These are phyloP conservation scores for Kluyveromyces lactis DNA, from an alignment of 805 yeast genomes.

Conservation along the genomic window DNA sequence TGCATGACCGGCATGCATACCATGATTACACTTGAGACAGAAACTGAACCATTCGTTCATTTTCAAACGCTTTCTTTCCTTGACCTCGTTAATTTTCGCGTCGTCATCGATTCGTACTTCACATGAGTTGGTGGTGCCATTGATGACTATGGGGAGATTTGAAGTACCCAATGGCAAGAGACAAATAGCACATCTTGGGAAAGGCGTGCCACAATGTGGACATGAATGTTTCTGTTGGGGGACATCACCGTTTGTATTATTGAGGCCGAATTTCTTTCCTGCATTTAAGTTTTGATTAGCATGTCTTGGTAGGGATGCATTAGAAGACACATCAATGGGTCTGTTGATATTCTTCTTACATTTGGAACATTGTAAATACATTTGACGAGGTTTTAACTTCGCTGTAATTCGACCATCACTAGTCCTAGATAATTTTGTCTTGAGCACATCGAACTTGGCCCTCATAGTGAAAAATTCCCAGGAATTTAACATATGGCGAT, in stretches of 20 bases:
- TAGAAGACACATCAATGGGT: constrained; percentile 10
- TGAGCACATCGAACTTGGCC: constrained; percentile 77
- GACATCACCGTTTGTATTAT: constrained; percentile 9
- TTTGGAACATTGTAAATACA: constrained; percentile 68
- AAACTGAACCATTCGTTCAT: constrained; percentile 85
- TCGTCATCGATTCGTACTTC: constrained; percentile 4
- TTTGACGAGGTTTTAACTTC: constrained; percentile 58
- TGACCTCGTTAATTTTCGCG: constrained; percentile 3
- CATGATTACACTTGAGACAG: constrained; percentile 86
- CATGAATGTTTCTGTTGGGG: constrained; percentile 37
- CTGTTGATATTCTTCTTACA: constrained; percentile 69
- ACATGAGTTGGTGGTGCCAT: constrained; percentile 14
- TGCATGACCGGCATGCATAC: constrained; percentile 92
- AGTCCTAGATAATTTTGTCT: constrained; percentile 55
- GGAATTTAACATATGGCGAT: constrained; percentile 60
- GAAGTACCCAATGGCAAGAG: constrained; percentile 62
- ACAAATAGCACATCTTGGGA: constrained; percentile 90
- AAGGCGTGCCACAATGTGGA: constrained; percentile 78
- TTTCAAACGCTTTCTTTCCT: constrained; percentile 15
- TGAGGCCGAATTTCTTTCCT: constrained; percentile 8
- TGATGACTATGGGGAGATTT: constrained; percentile 26
- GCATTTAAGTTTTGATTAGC: constrained; percentile 9
- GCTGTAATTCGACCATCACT: constrained; percentile 40
- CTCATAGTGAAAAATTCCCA: constrained; percentile 74
- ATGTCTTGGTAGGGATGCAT: constrained; percentile 5